These are phyloP conservation scores for Posidonia oceanica DNA, from an alignment of 116 monocot species.

Conservation along the genomic window DNA sequence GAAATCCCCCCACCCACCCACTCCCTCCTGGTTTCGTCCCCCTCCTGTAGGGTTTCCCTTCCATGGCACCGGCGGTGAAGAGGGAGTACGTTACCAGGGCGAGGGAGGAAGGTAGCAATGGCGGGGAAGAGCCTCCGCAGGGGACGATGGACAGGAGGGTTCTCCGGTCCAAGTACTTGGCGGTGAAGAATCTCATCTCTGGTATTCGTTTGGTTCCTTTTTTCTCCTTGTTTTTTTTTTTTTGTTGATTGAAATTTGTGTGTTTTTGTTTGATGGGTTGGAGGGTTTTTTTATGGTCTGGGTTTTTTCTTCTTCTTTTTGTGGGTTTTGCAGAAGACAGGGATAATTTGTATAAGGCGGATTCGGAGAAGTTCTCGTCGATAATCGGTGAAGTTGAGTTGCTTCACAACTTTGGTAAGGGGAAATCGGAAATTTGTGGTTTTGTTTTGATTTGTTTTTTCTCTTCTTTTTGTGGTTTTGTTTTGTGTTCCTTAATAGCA, in stretches of 20 bases:
- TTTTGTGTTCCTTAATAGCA: background rate
- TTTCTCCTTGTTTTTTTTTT: background rate
- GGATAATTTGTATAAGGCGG: slow-evolving; percentile 13
- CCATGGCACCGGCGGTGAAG: slow-evolving; percentile 5
- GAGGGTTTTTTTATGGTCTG: background rate
- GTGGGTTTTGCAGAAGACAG: slow-evolving; percentile 21
- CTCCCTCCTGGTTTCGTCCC: background rate
- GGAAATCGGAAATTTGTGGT: background rate
- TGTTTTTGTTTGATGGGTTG: background rate
- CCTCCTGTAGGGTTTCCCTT: background rate
- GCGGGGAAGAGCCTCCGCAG: background rate
- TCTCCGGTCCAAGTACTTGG: slow-evolving; percentile 28
- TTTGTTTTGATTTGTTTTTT: background rate
- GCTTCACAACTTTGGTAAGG: slow-evolving; percentile 26
- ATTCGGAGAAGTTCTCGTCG: slow-evolving; percentile 23
- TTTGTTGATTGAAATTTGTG: background rate
- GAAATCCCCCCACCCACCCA: background rate
- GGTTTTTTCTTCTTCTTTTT: background rate
- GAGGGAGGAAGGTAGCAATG: slow-evolving; percentile 54
- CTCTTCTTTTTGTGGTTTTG: background rate
- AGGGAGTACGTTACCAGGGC: slow-evolving; percentile 9
- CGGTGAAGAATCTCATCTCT: slow-evolving; percentile 22
- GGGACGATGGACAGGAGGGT: slow-evolving; percentile 19
- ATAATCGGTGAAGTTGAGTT: slow-evolving; percentile 30
- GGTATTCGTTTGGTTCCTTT: slow-evolving; percentile 7